Evolutionary conservation across 306 rosid species (phyloP).

Genomic region (Hylodesmum podocarpum): DNA sequence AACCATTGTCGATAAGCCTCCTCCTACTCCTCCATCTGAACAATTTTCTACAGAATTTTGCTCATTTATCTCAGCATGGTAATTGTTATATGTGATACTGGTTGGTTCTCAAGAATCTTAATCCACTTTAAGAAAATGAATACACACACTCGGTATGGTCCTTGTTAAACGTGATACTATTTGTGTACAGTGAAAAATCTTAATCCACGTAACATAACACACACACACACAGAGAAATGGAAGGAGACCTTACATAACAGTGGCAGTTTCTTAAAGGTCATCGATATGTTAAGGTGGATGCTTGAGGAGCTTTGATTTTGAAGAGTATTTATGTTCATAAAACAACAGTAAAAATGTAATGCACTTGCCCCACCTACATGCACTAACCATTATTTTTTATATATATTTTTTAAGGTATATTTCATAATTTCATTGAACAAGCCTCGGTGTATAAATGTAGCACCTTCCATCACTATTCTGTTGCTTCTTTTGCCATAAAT

Average conservation of each 20-base stretch:
- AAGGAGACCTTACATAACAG: background rate
- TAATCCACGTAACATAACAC: background rate
- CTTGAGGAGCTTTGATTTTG: slow-evolving; percentile 20
- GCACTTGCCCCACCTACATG: background rate
- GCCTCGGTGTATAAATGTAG: background rate
- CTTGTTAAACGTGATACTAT: slow-evolving; percentile 26
- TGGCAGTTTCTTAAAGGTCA: slow-evolving; percentile 10
- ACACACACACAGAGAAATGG: background rate
- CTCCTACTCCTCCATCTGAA: slow-evolving; percentile 83
- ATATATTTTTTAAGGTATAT: background rate
- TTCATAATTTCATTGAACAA: slow-evolving; percentile 17
- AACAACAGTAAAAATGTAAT: background rate
- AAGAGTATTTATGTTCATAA: background rate
- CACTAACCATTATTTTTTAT: background rate
- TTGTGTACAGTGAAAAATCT: slow-evolving; percentile 10
- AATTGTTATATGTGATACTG: slow-evolving; percentile 33
- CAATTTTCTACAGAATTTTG: slow-evolving; percentile 86
- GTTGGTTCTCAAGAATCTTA: slow-evolving; percentile 21
- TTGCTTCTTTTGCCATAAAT: background rate
- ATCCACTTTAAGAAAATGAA: background rate
- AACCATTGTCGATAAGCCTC: slow-evolving; percentile 74
- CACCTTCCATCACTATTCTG: background rate
- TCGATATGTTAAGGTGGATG: slow-evolving; percentile 5
- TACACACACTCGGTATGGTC: slow-evolving; percentile 66
- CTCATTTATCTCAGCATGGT: slow-evolving; percentile 94